phyloP scores from a whole-genome alignment of 495 filamentous ascomycete species.

The Pyrenopolyporus hunteri region DNA sequence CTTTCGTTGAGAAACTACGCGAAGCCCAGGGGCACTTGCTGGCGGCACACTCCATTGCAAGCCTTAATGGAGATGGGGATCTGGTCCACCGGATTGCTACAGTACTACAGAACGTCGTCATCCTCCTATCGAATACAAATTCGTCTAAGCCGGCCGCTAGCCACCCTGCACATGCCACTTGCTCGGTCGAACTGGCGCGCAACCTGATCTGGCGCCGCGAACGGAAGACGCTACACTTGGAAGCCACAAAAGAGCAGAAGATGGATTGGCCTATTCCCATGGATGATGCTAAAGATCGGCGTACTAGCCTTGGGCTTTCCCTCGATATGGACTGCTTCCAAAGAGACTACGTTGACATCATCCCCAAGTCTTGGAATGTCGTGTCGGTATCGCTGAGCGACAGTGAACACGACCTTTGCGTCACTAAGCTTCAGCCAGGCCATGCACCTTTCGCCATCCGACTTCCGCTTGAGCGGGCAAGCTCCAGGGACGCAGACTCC shows the following conservation, averaged over 20 bases:
- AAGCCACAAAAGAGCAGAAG: slow-evolving; percentile 40
- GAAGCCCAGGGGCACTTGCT: slow-evolving; percentile 65
- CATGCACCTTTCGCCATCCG: slow-evolving; percentile 82
- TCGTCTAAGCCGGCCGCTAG: slow-evolving; percentile 40
- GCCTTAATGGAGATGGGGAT: slow-evolving; percentile 50
- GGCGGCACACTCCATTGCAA: slow-evolving; percentile 61
- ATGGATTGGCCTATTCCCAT: slow-evolving; percentile 39
- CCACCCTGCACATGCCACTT: slow-evolving; percentile 64
- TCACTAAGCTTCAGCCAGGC: slow-evolving; percentile 75
- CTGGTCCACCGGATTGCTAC: slow-evolving; percentile 64
- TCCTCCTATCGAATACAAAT: slow-evolving; percentile 67
- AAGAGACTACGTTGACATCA: slow-evolving; percentile 75
- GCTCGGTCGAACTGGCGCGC: slow-evolving; percentile 67
- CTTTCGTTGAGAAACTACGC: slow-evolving; percentile 63
- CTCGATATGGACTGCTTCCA: slow-evolving; percentile 65
- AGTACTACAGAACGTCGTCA: slow-evolving; percentile 64
- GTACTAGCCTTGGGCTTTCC: slow-evolving; percentile 47
- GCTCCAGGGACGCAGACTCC: slow-evolving; percentile 77
- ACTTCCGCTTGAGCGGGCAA: slow-evolving; percentile 80
- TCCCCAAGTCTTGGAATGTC: slow-evolving; percentile 82
- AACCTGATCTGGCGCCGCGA: slow-evolving; percentile 66
- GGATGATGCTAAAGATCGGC: slow-evolving; percentile 31
- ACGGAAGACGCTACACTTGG: slow-evolving; percentile 55
- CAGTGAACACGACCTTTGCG: slow-evolving; percentile 76
- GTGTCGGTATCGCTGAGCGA: slow-evolving; percentile 85